These are phyloP conservation scores for Saussurea involucrata DNA, from an alignment of 129 eudicot genomes.

Conservation along the genomic window DNA sequence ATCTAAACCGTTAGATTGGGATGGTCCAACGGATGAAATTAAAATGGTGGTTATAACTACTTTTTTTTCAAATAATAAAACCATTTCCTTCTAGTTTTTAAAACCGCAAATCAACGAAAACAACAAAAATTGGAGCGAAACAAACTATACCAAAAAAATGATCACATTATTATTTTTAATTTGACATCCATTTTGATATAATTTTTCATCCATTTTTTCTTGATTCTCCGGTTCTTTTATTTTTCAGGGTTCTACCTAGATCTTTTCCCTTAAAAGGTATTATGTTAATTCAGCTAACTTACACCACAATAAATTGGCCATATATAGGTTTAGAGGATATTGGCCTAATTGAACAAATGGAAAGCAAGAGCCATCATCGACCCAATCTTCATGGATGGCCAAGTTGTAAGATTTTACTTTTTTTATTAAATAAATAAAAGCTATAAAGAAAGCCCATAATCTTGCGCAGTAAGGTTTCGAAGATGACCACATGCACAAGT, in stretches of 20 bases:
- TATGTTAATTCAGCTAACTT: slow-evolving; percentile 11
- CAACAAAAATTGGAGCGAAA: no score
- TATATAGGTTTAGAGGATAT: slow-evolving; percentile 4
- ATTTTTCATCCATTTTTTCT: background rate
- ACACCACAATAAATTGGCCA: background rate
- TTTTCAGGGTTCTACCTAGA: no score
- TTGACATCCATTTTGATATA: no score
- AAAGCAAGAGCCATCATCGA: background rate
- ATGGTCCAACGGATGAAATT: no score
- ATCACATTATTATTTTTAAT: no score
- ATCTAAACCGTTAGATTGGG: no score
- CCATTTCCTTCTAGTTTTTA: no score
- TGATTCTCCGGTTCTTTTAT: no score
- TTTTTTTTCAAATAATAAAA: no score
- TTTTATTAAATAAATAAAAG: background rate
- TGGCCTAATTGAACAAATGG: background rate
- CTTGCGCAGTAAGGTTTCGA: background rate
- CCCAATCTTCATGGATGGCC: background rate
- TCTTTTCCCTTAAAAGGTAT: background rate
- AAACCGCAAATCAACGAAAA: no score
- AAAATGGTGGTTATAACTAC: no score
- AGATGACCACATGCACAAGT: background rate
- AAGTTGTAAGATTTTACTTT: background rate
- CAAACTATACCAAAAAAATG: no score
- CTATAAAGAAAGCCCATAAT: background rate